Evolutionary conservation across 169 alveolate genomes (phyloP).

Genomic region (Plasmodium reichenowi): DNA sequence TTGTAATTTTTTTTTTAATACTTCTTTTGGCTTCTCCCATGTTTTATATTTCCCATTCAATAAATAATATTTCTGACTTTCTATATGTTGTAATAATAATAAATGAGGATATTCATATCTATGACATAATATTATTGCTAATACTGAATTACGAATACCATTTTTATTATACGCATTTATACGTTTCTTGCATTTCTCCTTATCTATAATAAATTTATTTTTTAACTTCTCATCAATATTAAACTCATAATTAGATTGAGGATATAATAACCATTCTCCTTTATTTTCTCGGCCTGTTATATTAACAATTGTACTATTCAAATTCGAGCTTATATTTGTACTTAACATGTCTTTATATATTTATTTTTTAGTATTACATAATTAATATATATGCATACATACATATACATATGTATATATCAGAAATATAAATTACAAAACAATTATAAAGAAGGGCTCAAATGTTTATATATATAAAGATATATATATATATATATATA

Average conservation of each 20-base stretch:
- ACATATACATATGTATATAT: no score
- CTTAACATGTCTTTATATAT: slow-evolving; percentile 1
- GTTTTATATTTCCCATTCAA: slow-evolving; percentile 83
- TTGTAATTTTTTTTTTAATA: slow-evolving; percentile 77
- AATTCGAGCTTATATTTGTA: not conserved
- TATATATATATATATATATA: no score
- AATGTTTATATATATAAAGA: no score
- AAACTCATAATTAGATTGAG: slow-evolving; percentile 54
- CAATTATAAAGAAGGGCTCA: no score
- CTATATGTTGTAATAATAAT: slow-evolving; percentile 66
- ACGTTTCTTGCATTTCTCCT: slow-evolving; percentile 74
- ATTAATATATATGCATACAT: no score
- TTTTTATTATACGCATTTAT: slow-evolving; percentile 78
- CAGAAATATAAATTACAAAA: no score
- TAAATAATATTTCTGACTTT: slow-evolving; percentile 74
- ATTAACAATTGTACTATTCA: not conserved
- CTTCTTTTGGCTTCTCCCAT: slow-evolving; percentile 83
- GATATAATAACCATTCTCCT: slow-evolving; percentile 43
- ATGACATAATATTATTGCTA: slow-evolving; percentile 84
- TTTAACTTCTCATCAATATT: slow-evolving; percentile 54
- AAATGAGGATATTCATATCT: slow-evolving; percentile 81
- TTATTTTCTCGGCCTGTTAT: slow-evolving; percentile 9
- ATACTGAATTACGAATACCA: slow-evolving; percentile 83
- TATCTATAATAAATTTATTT: slow-evolving; percentile 31
- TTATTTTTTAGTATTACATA: no score